Evolutionary conservation across 352 stramenopile genomes (phyloP).

Genomic region (Pythium oligandrum): DNA sequence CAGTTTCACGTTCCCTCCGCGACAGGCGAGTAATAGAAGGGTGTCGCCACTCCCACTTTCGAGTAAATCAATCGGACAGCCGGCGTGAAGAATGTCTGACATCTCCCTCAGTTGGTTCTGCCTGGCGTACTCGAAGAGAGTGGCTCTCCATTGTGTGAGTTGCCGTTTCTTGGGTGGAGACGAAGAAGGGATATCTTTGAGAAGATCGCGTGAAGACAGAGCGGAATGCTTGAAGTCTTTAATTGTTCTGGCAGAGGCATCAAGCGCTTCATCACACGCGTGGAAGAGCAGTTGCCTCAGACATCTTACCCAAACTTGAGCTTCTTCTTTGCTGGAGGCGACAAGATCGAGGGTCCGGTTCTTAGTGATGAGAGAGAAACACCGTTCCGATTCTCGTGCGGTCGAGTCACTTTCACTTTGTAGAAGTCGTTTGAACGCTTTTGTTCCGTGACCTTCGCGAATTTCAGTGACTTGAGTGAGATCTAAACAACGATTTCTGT

Average conservation of each 20-base stretch:
- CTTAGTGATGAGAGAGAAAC: conserved; percentile 67
- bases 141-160: conserved; percentile 44
- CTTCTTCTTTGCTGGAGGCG: conserved; percentile 76
- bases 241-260: conserved; percentile 33
- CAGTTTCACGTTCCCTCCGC: conserved; percentile 45
- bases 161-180: conserved; percentile 30
- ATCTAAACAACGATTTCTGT: conserved; percentile 39
- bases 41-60: conserved; percentile 72
- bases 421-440: conserved; percentile 51
- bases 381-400: conserved; percentile 41
- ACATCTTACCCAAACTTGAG: conserved; percentile 45
- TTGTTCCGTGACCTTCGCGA: conserved; percentile 46
- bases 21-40: conserved; percentile 74
- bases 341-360: conserved; percentile 67
- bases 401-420: conserved; percentile 33
- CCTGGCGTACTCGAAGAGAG: conserved; percentile 57
- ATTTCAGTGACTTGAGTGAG: conserved; percentile 52
- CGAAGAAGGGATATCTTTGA: conserved; percentile 8
- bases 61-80: conserved; percentile 71
- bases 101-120: conserved; percentile 38
- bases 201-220: conserved; percentile 14
- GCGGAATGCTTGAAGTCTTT: conserved; percentile 42
- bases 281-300: conserved; percentile 41
- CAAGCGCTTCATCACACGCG: conserved; percentile 1
- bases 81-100: conserved; percentile 41